Base-by-base conservation (phyloP, 805 yeast genomes). In the Zygotorulaspora chibaensis region DNA sequence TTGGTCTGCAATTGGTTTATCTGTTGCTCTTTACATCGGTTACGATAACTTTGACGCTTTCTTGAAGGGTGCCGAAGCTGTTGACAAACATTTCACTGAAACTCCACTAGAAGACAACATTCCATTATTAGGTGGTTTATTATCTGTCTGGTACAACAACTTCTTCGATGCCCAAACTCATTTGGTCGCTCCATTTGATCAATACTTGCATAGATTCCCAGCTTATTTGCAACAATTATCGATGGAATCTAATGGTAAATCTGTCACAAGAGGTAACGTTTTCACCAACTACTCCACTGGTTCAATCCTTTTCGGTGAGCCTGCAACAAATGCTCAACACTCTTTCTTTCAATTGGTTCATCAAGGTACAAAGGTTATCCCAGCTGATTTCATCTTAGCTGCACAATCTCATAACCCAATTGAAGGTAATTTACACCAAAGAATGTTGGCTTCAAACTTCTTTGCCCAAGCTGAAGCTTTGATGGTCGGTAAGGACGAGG, bases 321-420 rank as follows among this genome's bases (percentile, higher is more conserved):
- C 99, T 65, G 93, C 96, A 53, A 93, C 99, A 50, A 93, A 93
- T 70, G 95, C 99, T 45, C 99, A 93, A 76, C 99, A 93, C 74
- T 90, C 97, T 28, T 93, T 93, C 85, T 93, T 93, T 91, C 99
- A 93, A 75, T 81, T 93, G 71, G 96, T 93, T 48, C 99, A 93
- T 75, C 99, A 93, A 76, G 99, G 99, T 68, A 89, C 98, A 56
- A 93, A 93, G 75, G 76, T 90, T 67, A 93, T 93, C 58, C 99
- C 99, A 61, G 75, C 98, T 30, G 99, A 93, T 71, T 93, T 93
- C 75, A 88, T 93, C 65, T 72, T 93, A 58, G 96, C 98, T 61
- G 98, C 99, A 46, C 82, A 88, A 75, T 87, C 97, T 44, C 98
- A 93, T 76, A 93, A 93, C 82, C 99, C 98, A 64, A 84, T 91